These are phyloP conservation scores for Medicago lupulina DNA, from an alignment of 306 rosid genomes.

Conservation along the genomic window DNA sequence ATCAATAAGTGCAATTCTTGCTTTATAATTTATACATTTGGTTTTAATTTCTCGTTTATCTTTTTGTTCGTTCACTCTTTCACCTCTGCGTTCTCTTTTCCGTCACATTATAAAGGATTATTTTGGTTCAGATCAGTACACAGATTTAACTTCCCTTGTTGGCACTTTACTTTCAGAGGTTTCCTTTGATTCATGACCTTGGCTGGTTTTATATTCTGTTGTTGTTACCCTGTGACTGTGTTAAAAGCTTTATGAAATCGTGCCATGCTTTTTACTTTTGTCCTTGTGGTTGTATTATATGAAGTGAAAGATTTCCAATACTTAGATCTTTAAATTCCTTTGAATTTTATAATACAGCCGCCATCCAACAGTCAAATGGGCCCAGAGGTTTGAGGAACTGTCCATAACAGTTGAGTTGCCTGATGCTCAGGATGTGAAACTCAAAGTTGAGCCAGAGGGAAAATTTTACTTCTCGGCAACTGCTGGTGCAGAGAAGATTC, in stretches of 20 bases:
- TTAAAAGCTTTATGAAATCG: neutral
- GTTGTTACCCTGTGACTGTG: neutral
- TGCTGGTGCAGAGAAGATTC: conserved; percentile 54
- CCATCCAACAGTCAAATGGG: conserved; percentile 80
- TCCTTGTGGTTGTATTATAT: conserved; percentile 6
- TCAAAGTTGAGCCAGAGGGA: conserved; percentile 75
- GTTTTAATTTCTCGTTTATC: too few species aligned
- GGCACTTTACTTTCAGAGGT: too few species aligned
- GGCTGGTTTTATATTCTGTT: neutral
- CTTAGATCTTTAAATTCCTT: conserved; percentile 15
- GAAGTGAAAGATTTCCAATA: conserved; percentile 1
- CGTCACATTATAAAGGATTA: too few species aligned
- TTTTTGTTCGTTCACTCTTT: too few species aligned
- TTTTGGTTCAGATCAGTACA: too few species aligned
- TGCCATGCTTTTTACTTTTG: conserved; percentile 4
- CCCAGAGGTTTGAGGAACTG: conserved; percentile 66
- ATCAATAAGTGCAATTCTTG: too few species aligned
- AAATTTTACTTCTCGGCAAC: conserved; percentile 66
- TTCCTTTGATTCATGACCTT: neutral
- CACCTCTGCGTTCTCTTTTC: too few species aligned
- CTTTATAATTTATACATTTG: too few species aligned
- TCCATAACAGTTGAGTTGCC: conserved; percentile 68
- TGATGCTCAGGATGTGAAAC: conserved; percentile 74
- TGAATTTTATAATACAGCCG: conserved; percentile 54
- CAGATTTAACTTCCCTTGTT: too few species aligned